Base-by-base conservation (phyloP, 208 protist genomes). In the Crithidia acanthocephali region DNA sequence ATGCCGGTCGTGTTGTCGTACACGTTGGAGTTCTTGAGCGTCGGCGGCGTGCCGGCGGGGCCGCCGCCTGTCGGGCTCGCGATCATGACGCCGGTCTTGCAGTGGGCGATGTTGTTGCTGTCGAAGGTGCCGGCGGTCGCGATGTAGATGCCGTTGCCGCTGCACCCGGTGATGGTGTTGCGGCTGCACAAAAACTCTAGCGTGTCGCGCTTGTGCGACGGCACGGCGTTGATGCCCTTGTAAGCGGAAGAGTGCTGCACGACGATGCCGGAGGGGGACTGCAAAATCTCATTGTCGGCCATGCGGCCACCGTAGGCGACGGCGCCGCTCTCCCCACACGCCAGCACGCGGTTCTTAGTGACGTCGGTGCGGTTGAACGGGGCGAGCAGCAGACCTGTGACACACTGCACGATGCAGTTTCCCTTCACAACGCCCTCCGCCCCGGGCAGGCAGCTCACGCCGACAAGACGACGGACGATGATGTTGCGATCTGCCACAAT, bases 1-100 rank as follows among this genome's bases (percentile, higher is more conserved):
- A 94, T 30, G 18, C 91, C 88, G 37, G 84, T 66, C 2, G 48
- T 66, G 73, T 88, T 90, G 82, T 92, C 85, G 65, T 83, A 92
- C 35, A 94, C 69, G n/a, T 42, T 71, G 80, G 89, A 91, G 57
- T 64, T 65, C 60, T 81, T 81, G 11, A 88, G 35, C 15, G 72
- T 20, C 2, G 81, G 83, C 8, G 58, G 50, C 30, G 70, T 32
- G 9, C 55, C 63, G 23, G 63, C 44, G 13, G 58, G 37, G 15
- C 71, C 63, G n/a, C 47, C 66, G 53, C 32, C 47, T 15, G 28
- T 30, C 22, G 76, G 72, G 47, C 57, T 83, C 8, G 86, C 73
- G 7, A 88, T 73, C 56, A 74, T 81, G 18, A 96, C 65, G 42
- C 91, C 91, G 3, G 33, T 76, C 35, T 85, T 85, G 80, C 83